Conservation (phyloP, 306 rosid genomes). For the Citrullus colocynthis region DNA sequence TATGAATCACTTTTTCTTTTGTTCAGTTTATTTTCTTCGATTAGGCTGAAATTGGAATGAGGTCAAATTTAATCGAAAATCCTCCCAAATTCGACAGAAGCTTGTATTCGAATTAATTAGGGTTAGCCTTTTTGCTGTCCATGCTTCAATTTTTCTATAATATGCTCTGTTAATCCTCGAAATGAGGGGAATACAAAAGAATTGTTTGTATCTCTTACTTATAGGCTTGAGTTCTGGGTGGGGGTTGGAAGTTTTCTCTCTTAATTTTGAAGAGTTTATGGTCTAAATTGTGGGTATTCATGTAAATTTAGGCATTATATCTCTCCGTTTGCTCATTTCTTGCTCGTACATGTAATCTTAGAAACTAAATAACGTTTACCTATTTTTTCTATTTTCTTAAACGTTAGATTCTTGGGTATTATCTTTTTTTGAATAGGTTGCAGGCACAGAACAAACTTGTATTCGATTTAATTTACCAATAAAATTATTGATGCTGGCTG, state of each 20-base stretch:
- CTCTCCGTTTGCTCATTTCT: background rate
- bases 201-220: background rate
- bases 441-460: background rate
- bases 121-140: background rate
- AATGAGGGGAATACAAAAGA: background rate
- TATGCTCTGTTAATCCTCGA: background rate
- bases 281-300: background rate
- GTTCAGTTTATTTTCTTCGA: too few relatives aligned
- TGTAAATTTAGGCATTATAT: background rate
- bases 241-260: background rate
- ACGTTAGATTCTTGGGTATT: background rate
- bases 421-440: background rate
- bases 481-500: background rate
- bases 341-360: background rate
- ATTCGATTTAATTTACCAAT: background rate
- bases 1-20: background rate
- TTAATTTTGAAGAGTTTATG: background rate
- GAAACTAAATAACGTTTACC: background rate
- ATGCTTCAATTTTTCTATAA: background rate
- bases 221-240: background rate
- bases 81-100: too few relatives aligned
- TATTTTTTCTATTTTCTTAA: background rate
- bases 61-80: too few relatives aligned
- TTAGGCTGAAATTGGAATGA: too few relatives aligned
- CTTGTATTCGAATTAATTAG: too few relatives aligned